phyloP scores from a whole-genome alignment of 306 rosid species.

The Urtica urens region DNA sequence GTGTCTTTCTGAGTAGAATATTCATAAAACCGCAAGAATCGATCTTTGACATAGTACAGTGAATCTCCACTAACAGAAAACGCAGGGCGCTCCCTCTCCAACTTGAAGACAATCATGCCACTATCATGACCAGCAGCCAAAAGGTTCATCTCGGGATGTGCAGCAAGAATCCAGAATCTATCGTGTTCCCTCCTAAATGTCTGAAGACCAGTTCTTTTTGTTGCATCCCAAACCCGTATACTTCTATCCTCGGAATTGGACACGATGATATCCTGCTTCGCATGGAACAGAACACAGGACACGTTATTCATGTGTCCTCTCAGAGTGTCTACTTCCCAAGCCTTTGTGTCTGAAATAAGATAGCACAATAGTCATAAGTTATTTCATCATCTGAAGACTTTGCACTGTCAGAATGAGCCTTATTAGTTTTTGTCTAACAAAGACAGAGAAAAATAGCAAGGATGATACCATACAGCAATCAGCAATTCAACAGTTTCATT shows the following conservation, averaged over 20 bases:
- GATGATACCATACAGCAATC: too few relatives aligned
- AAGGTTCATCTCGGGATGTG: constrained; percentile 89
- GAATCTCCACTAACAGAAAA: constrained; percentile 65
- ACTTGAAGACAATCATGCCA: constrained; percentile 82
- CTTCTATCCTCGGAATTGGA: constrained; percentile 89
- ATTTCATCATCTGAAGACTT: too few relatives aligned
- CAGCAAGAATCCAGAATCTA: constrained; percentile 83
- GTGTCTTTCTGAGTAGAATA: constrained; percentile 58
- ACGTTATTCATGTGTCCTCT: constrained; percentile 92
- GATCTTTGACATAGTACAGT: constrained; percentile 56
- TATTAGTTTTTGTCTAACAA: not conserved
- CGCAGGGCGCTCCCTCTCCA: constrained; percentile 89
- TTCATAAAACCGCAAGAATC: constrained; percentile 68
- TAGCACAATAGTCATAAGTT: not conserved
- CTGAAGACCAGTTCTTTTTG: constrained; percentile 80
- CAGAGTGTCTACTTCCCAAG: constrained; percentile 89
- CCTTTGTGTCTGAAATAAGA: constrained; percentile 69
- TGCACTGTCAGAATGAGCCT: not conserved
- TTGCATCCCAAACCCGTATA: constrained; percentile 87
- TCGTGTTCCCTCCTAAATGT: constrained; percentile 90
- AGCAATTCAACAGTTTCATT: too few relatives aligned
- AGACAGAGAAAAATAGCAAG: not conserved
- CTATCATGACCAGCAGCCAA: constrained; percentile 96
- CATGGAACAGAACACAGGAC: constrained; percentile 78
- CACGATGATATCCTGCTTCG: constrained; percentile 76